Base-by-base conservation (phyloP, 129 eudicot species). In the Logfia minima region DNA sequence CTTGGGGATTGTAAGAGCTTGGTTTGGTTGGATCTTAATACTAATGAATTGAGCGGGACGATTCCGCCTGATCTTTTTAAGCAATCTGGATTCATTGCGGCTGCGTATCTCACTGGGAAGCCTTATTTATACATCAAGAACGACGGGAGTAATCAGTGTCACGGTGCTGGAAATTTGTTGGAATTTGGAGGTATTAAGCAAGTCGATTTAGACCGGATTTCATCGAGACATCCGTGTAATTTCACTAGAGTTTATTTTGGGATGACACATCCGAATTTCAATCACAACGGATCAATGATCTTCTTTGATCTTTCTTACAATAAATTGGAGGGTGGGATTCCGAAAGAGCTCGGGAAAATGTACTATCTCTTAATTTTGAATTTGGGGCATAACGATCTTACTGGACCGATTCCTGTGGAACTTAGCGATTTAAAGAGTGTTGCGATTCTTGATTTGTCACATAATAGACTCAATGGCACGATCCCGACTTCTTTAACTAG, bases 221-320 rank as follows among this genome's bases (percentile, higher is more conserved):
- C 94, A 1, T 76, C 94, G 0, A 77, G 97, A 63, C 88, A 87
- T 45, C 91, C 93, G 16, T 95, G 97, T 84, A 87, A 89, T 74
- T 87, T 91, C 71, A 87, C 89, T n/a, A 62, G 93, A 52, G 81
- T 95, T 6, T 95, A 91, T 29, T 69, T 63, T 24, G 99, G 97
- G 5, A 70, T 82, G 13, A 87, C 96, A 1, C 84, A 89, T n/a
- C 97, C 97, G 7, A 95, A 89, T 24, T 95, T 95, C 84, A 87
- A 89, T 68, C 91, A 95, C 68, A 95, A 95, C 51, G 99, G 99
- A 22, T 87, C 97, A 13, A 95, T 95, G 96, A 92, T 95, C 45
- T 89, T 95, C 65, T 90, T 95, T 4, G 99, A 91, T 67, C 82
- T 95, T 62, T 95, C 99, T 11, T 83, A 86, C 62, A 95, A 95